A percentile compares a stretch with the other conserved stretches of the same genome.
Evolutionary conservation across 371 early-diverging fungal species (phyloP).

Genomic region (Syncephalis fuscata): DNA sequence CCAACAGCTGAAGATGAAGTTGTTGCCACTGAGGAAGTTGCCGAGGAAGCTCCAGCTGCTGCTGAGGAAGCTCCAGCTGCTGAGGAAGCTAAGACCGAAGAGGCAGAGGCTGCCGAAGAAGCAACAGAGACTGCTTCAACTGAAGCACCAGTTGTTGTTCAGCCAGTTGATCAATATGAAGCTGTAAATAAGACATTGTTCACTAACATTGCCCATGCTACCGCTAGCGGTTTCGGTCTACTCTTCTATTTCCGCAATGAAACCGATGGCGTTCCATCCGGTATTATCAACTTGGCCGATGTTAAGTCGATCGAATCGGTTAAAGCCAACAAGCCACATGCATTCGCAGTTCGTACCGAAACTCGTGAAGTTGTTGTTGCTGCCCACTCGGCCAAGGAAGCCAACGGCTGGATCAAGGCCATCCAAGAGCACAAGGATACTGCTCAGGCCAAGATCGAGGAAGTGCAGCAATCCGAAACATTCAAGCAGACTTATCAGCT

Average conservation of each 20-base stretch:
- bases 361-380: slow-evolving; percentile 18
- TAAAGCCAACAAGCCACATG: slow-evolving; percentile 16
- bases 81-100: slow-evolving; percentile 1
- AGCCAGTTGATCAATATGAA: slow-evolving; percentile 16
- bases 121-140: neutral
- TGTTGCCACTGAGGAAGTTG: slow-evolving; percentile 10
- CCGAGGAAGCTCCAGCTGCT: slow-evolving; percentile 5
- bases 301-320: slow-evolving; percentile 14
- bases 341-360: slow-evolving; percentile 19
- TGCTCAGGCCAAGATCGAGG: slow-evolving; percentile 7
- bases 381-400: slow-evolving; percentile 16
- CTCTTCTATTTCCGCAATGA: slow-evolving; percentile 21
- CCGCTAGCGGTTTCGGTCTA: slow-evolving; percentile 16
- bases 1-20: neutral
- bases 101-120: neutral
- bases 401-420: slow-evolving; percentile 19
- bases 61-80: neutral
- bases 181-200: slow-evolving; percentile 15
- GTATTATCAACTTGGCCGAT: slow-evolving; percentile 22
- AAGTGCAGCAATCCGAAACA: slow-evolving; percentile 1
- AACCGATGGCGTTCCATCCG: slow-evolving; percentile 14
- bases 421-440: slow-evolving; percentile 7
- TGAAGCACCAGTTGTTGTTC: neutral
- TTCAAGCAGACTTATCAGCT: slow-evolving; percentile 3
- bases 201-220: slow-evolving; percentile 22